Base-by-base conservation (phyloP, 441 rosid genomes). In the Bocquillonia castaneifolia region DNA sequence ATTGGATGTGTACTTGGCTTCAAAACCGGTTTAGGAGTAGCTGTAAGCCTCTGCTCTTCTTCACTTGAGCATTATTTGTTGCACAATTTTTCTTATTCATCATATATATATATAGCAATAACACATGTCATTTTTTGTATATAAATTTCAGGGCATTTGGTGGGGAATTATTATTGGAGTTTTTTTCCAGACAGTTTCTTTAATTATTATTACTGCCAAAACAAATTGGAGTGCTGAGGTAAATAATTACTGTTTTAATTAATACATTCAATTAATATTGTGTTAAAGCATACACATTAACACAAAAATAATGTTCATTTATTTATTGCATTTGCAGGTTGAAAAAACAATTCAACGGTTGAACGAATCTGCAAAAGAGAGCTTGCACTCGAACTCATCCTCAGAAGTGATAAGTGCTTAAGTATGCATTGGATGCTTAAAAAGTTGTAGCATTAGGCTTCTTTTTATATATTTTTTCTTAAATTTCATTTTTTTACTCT, bases 131-230 rank as follows among this genome's bases (percentile, higher is more conserved):
- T 4, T 40, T 4, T 22, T 26, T 29, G 0, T 14, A 14, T 62
- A 22, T 7, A 20, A n/a, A 26, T 56, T 64, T 59, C 85, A 93
- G 96, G 98, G 98, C 22, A 91, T 93, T 60, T 91, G 98, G 98
- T 93, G 88, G 94, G 98, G 97, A 10, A 82, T 93, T 91, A 80
- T 93, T 28, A 67, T 79, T 23, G 98, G 98, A 68, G 97, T 91
- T 60, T 31, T 83, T 39, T 82, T 88, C 58, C 98, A 93, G 65
- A 89, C 98, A 29, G 17, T 55, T 23, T 81, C 92, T 63, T 77
- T 93, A 48, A 74, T 88, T 32, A 71, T 91, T 67, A 77, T 93
- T 28, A 93, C 98, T 14, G 89, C 88, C 25, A 86, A 85, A 78
- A 91, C 97, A 52, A 84, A 91, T 37, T 93, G 98, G 98, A 61